Evolutionary conservation across 768 basidiomycete species (phyloP), one percentile per base, ranked within the genome.

Genomic region (Termitomyces sp.): DNA sequence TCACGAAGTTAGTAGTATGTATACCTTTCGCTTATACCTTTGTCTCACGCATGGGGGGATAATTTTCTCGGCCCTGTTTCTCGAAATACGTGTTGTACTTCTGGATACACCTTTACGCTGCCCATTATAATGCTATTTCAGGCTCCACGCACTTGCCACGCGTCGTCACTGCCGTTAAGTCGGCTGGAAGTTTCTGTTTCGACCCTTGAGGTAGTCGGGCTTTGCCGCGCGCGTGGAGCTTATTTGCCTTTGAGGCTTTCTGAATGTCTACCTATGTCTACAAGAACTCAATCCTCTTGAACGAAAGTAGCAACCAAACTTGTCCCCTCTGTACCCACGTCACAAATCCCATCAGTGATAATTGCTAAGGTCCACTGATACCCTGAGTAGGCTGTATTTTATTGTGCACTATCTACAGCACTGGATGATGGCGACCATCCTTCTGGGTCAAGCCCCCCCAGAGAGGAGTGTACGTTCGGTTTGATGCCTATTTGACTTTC

Each of bases 1-100:
- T 58, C 57, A 32, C 37, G 37, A 52, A 55, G 54, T 46, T 56
- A 57, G 43, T 64, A 58, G 58, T 60, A 62, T 58, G 46, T 53
- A 44, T 56, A 55, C 55, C 55, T 16, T 39, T 44, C 48, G 8
- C 44, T 26, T 40, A 39, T 46, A 39, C 42, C 26, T 51, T 48
- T 39, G 24, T 26, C 50, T 18, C 50, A 37, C 49, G 37, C 24
- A 51, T 37, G 18, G n/a, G 37, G 27, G 26, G 12, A 49, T 49
- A 30, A 40, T 40, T 26, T 52, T 40, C 37, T 39, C 26, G 10
- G 34, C 26, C 37, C 26, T 52, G 37, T 52, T 30, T 40, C 51
- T 52, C 51, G 51, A 52, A 52, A 39, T 52, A 52, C 26, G 51
- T 56, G 55, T 59, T 48, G 49, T 55, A 57, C 20, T 52, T 52